These are phyloP conservation scores for Camelina hispida DNA, from an alignment of 345 rosid species.

Conservation along the genomic window DNA sequence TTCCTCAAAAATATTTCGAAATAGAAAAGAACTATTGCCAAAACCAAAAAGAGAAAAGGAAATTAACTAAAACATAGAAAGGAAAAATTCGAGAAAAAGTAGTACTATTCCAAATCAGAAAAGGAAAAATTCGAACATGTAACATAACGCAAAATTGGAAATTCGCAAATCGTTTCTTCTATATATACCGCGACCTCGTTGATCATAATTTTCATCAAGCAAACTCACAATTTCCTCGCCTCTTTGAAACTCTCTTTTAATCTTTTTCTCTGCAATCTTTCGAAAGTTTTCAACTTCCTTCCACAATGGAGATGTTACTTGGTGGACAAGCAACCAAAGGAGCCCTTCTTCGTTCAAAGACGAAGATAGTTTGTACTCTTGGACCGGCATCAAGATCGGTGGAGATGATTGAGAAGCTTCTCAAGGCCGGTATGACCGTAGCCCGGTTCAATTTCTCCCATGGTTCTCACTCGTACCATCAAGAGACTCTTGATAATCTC, in stretches of 20 bases:
- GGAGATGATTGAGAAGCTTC: slow-evolving; percentile 72
- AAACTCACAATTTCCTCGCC: background rate
- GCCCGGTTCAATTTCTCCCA: slow-evolving; percentile 69
- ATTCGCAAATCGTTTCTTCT: background rate
- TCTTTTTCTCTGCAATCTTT: background rate
- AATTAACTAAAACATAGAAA: background rate
- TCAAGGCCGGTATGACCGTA: slow-evolving; percentile 66
- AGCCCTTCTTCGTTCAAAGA: slow-evolving; percentile 55
- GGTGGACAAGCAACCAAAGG: slow-evolving; percentile 29
- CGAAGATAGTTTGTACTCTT: slow-evolving; percentile 96
- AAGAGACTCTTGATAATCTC: slow-evolving; percentile 54
- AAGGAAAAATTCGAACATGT: background rate
- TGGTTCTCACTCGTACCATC: slow-evolving; percentile 47
- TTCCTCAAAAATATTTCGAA: background rate
- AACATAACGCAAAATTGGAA: background rate
- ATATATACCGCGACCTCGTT: background rate
- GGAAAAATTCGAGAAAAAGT: background rate
- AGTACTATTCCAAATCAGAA: background rate
- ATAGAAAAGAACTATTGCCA: background rate
- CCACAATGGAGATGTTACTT: slow-evolving; percentile 41
- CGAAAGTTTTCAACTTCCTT: background rate
- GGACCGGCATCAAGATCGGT: slow-evolving; percentile 87
- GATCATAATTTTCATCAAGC: background rate
- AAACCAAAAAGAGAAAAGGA: background rate
- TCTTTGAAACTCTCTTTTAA: background rate